Evolutionary conservation across 2,329 filamentous ascomycete genomes (phyloP), one percentile per base, ranked within the genome.

Genomic region (Coniella vitis): DNA sequence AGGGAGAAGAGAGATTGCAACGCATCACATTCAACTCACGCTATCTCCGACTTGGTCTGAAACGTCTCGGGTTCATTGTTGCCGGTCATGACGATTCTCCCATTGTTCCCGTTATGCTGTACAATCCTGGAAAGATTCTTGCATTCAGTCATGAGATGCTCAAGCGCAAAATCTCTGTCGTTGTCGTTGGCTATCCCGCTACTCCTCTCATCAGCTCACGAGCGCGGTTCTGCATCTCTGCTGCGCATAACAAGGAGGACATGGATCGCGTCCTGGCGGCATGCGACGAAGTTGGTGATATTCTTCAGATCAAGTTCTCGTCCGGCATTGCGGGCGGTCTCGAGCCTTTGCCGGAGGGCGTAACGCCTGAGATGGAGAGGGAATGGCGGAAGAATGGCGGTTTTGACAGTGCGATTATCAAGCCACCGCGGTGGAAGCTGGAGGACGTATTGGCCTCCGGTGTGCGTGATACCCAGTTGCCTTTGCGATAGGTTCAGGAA

Each of bases 81-180:
- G 96, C 94, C 64, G 93, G 93, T 54, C 90, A 97, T 65, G 93
- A 98, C 63, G 93, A 98, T 70, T 96, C 90, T 4, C 93, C 93
- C 49, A 97, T 98, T 59, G 90, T 98, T 58, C 93, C 93, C 47
- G 69, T 98, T 57, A 79, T 95, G 62, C 82, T 98, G 22, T 98
- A 96, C 76, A 89, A 97, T 70, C 93, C 93, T n/a, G 93, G 88
- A 60, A 98, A 98, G 73, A 96, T 98, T 76, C 87, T 91, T 4
- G 91, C 93, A 51, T 98, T 98, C 69, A 96, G 90, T 43, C 93
- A 95, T 65, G 93, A 97, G 68, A 97, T 98, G 93, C 80, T 97
- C 53, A 88, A 87, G 71, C 88, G 93, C 63, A 97, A 96, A 69
- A 97, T 98, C 59, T 93, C 91, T 0, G 88, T 97, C 45, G 93